A percentile compares a stretch with the other conserved stretches of the same genome.
Conservation (phyloP, 1,284 basidiomycete species). For the Tilletiopsis washingtonensis region DNA sequence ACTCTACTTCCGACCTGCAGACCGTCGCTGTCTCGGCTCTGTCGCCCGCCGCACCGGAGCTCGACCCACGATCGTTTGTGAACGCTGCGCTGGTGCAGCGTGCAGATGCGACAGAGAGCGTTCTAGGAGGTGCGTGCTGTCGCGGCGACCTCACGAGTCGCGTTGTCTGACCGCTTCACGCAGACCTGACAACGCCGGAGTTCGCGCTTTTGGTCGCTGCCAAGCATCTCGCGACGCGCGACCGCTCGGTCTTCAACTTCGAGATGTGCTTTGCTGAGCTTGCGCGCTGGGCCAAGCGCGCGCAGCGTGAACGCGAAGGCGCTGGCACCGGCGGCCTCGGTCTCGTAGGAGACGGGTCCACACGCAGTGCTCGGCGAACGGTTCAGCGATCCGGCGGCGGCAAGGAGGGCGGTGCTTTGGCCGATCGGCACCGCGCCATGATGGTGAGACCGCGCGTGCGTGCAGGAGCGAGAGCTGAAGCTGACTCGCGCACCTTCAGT, state of each 20-base stretch:
- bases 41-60: no score
- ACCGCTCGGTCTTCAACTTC: slow-evolving; percentile 41
- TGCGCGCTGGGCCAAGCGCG: slow-evolving; percentile 18
- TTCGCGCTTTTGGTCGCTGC: slow-evolving; percentile 37
- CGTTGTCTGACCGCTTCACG: background rate
- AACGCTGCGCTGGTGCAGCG: no score
- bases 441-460: slow-evolving; percentile 1
- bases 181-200: slow-evolving; percentile 31
- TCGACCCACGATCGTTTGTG: no score
- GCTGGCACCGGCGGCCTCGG: background rate
- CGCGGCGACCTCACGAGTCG: background rate
- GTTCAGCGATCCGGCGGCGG: background rate
- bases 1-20: no score
- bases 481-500: slow-evolving; percentile 1
- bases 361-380: background rate
- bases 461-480: background rate
- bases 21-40: no score
- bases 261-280: slow-evolving; percentile 42
- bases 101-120: no score
- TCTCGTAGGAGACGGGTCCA: background rate
- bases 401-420: background rate
- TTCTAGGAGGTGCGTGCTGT: no score
- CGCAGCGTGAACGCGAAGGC: slow-evolving; percentile 6
- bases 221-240: slow-evolving; percentile 35
- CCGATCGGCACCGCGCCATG: slow-evolving; percentile 3